Conservation (phyloP, 83 land plant genomes). For the Isoetes engelmannii region DNA sequence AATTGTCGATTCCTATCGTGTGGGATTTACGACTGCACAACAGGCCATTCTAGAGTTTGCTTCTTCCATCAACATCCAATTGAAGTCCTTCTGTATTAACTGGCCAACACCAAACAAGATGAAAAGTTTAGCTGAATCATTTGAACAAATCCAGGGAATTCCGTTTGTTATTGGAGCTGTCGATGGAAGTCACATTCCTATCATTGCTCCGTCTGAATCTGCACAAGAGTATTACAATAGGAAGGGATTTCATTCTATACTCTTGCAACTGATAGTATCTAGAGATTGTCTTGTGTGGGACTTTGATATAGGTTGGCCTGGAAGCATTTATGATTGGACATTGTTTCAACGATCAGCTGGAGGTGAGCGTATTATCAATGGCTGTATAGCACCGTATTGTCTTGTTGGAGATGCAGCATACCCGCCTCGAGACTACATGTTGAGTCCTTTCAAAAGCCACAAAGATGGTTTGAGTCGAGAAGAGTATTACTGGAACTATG, state of each 20-base stretch:
- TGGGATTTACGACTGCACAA: too few species aligned
- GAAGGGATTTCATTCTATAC: constrained; percentile 14
- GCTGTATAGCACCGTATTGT: background rate
- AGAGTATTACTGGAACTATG: constrained; percentile 15
- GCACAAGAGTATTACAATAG: constrained; percentile 1
- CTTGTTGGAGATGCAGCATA: constrained; percentile 16
- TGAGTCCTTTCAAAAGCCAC: constrained; percentile 6
- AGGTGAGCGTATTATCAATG: background rate
- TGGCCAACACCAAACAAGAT: too few species aligned
- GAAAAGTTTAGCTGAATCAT: too few species aligned
- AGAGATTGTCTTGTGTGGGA: constrained; percentile 8
- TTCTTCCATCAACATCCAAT: too few species aligned
- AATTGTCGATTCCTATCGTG: too few species aligned
- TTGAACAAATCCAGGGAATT: too few species aligned
- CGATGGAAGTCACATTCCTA: constrained; percentile 13
- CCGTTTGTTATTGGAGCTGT: too few species aligned
- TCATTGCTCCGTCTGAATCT: constrained; percentile 9
- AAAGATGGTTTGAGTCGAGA: constrained; percentile 2
- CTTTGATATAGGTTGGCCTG: constrained; percentile 13
- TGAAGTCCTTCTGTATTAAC: too few species aligned
- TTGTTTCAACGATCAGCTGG: background rate
- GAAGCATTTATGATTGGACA: constrained; percentile 9
- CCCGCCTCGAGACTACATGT: constrained; percentile 5
- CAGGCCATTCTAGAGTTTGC: too few species aligned
- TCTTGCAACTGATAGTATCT: background rate